These are phyloP conservation scores for Pythium myriotylum DNA, from an alignment of 352 stramenopile species.

Conservation along the genomic window DNA sequence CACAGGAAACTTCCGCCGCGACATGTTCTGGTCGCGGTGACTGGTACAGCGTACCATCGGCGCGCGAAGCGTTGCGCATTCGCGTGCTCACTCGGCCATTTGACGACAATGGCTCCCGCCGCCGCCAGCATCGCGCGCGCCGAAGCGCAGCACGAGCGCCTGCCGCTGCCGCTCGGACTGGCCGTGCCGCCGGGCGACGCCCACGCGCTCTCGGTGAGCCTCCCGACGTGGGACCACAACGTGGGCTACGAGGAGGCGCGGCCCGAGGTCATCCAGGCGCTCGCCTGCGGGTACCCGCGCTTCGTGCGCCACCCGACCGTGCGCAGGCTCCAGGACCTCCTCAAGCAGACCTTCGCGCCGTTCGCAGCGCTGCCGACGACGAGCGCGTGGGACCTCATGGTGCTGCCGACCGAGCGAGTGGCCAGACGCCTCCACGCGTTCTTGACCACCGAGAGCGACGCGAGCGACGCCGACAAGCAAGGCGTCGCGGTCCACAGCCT, in stretches of 20 bases:
- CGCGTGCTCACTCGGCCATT: background rate
- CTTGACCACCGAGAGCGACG: constrained; percentile 40
- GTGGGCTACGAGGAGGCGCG: constrained; percentile 91
- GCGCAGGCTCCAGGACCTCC: constrained; percentile 50
- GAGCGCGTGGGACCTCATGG: constrained; percentile 41
- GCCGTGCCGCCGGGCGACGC: constrained; percentile 69
- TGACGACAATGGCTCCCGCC: constrained; percentile 10
- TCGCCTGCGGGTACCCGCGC: constrained; percentile 91
- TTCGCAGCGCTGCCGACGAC: constrained; percentile 30
- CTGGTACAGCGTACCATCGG: constrained; percentile 2
- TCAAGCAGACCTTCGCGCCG: constrained; percentile 28
- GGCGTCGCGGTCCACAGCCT: constrained; percentile 38
- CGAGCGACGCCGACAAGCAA: background rate
- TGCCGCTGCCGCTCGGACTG: constrained; percentile 59
- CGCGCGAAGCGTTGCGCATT: constrained; percentile 17
- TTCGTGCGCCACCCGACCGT: constrained; percentile 93
- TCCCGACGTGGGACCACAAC: constrained; percentile 83
- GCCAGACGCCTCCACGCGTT: constrained; percentile 73
- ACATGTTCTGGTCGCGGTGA: background rate
- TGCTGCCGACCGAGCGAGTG: constrained; percentile 58
- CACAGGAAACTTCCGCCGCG: constrained; percentile 8
- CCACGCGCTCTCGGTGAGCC: constrained; percentile 83
- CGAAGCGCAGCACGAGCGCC: constrained; percentile 15
- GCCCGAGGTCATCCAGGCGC: constrained; percentile 55
- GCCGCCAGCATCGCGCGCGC: constrained; percentile 19